These are phyloP conservation scores for Prinsepia uniflora DNA, from an alignment of 306 rosid species.

Conservation along the genomic window DNA sequence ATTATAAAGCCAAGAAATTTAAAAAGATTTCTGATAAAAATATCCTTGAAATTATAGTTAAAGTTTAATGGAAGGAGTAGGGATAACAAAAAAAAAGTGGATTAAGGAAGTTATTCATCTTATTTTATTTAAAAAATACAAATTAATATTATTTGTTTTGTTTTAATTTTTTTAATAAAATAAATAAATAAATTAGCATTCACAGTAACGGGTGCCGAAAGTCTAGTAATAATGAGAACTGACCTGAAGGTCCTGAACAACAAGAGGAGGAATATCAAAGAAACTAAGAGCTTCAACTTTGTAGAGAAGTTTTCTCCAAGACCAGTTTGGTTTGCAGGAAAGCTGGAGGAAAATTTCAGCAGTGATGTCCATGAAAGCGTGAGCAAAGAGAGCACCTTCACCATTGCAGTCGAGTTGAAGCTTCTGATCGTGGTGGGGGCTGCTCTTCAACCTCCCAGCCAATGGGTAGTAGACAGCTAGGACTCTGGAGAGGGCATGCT, in stretches of 20 bases:
- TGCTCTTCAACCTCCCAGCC: slow-evolving; percentile 61
- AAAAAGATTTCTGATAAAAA: too few relatives aligned
- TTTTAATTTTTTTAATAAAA: not conserved
- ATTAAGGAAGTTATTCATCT: too few relatives aligned
- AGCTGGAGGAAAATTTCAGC: slow-evolving; percentile 44
- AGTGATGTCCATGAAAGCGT: slow-evolving; percentile 71
- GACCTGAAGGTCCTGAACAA: slow-evolving; percentile 91
- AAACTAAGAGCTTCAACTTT: slow-evolving; percentile 57
- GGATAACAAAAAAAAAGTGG: too few relatives aligned
- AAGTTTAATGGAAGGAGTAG: too few relatives aligned
- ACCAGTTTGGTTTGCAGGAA: slow-evolving; percentile 53
- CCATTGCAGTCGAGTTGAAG: slow-evolving; percentile 79
- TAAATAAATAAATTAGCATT: not conserved
- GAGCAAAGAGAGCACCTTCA: slow-evolving; percentile 70
- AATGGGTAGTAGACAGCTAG: slow-evolving; percentile 79
- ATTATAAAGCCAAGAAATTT: too few relatives aligned
- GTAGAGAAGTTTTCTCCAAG: slow-evolving; percentile 67
- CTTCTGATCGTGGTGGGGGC: slow-evolving; percentile 44
- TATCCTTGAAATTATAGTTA: too few relatives aligned
- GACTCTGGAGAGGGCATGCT: slow-evolving; percentile 53
- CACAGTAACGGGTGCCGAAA: not conserved
- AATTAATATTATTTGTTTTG: too few relatives aligned
- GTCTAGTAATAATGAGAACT: not conserved
- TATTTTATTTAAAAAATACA: too few relatives aligned
- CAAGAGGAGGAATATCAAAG: slow-evolving; percentile 80